Evolutionary conservation across 2,329 filamentous ascomycete species (phyloP), one percentile per base, ranked within the genome.

Genomic region (Cladosporium austrohemisphaericum): DNA sequence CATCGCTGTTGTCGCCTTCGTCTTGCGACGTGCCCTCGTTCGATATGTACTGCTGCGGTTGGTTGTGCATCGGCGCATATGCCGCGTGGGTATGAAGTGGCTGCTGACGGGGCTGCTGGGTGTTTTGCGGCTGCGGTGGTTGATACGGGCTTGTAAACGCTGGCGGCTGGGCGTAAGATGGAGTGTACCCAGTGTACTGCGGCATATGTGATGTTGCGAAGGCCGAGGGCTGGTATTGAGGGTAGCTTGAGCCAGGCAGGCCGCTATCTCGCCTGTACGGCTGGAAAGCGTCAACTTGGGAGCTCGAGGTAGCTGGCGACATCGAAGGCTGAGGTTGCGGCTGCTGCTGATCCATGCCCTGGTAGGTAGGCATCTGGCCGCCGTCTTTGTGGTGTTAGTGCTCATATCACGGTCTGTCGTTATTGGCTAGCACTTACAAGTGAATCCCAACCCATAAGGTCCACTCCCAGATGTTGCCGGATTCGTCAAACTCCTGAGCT

Each of bases 361-460:
- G 57, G 33, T 56, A 62, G 35, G 38, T 47, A 8, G 49, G 52
- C 32, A 54, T 49, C 26, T 58, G 54, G 9, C 43, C 43, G 36
- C 54, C 50, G 40, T 61, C 59, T 62, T 28, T 7, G 20, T 5
- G 18, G 22, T 29, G 50, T 56, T 47, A 56, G 52, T 28, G 6
- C 38, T n/a, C 22, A 28, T 13, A 29, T 53, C 43, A 13, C 11
- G 16, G 13, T 11, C 16, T 35, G 11, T 11, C 11, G 4, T 10
- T 7, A 6, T 5, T 14, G 37, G 11, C 6, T 5, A 7, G 5
- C 13, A 61, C 65, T 55, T 48, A 66, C 64, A 66, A 14, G 63
- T 58, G 38, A 66, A 60, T 9, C 64, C 63, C 6, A 66, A 49
- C 2, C 64, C 64, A 38, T 64, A 62, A 10, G 63, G 57, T 6